Conservation (phyloP, 108 stramenopile genomes). For the Bacterosira constricta region DNA sequence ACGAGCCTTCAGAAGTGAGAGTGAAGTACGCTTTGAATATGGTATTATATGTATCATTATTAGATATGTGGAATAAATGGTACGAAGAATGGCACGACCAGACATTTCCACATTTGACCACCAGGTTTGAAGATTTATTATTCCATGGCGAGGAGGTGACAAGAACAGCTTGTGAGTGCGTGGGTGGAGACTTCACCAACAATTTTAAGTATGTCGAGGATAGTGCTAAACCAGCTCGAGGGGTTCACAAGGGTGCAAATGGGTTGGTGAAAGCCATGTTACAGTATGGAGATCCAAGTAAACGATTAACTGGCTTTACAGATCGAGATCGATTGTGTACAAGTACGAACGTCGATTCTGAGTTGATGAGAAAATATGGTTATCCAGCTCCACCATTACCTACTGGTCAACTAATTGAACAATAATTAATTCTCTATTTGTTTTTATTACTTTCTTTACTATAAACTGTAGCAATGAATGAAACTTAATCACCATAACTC, state of each 20-base stretch:
- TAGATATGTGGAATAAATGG: slow-evolving; percentile 81
- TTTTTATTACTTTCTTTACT: too few relatives aligned
- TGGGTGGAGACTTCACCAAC: slow-evolving; percentile 63
- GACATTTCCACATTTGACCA: slow-evolving; percentile 71
- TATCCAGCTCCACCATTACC: slow-evolving; percentile 24
- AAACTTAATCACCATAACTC: too few relatives aligned
- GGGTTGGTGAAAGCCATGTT: slow-evolving; percentile 78
- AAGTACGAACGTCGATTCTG: slow-evolving; percentile 48
- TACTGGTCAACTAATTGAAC: too few relatives aligned
- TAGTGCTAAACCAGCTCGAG: slow-evolving; percentile 56
- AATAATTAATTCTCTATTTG: too few relatives aligned
- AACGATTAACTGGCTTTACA: slow-evolving; percentile 61
- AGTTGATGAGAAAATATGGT: slow-evolving; percentile 63
- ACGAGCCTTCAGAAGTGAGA: slow-evolving; percentile 24
- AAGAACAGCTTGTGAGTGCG: slow-evolving; percentile 74
- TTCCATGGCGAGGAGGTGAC: slow-evolving; percentile 75
- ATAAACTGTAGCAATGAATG: too few relatives aligned
- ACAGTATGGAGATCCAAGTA: slow-evolving; percentile 72
- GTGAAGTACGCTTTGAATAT: slow-evolving; percentile 45
- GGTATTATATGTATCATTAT: slow-evolving; percentile 49
- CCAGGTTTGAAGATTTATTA: slow-evolving; percentile 88
- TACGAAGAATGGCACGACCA: slow-evolving; percentile 70
- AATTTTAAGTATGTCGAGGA: slow-evolving; percentile 70
- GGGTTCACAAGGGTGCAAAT: slow-evolving; percentile 63
- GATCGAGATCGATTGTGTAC: slow-evolving; percentile 68